phyloP scores from a whole-genome alignment of 2,329 filamentous ascomycete species.

The Curvularia sp. region DNA sequence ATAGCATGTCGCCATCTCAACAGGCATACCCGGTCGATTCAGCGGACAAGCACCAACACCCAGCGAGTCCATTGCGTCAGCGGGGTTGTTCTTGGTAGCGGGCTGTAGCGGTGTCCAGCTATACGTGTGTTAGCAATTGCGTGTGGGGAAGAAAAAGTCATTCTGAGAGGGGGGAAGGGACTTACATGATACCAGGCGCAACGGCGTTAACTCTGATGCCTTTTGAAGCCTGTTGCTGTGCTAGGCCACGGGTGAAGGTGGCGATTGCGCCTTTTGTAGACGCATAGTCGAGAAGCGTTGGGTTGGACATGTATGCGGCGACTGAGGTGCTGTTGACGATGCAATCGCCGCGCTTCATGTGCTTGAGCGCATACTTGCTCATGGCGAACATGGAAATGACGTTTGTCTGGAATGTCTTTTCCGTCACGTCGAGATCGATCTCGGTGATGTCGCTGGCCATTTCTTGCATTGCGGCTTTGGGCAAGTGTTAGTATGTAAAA shows the following conservation, averaged over 20 bases:
- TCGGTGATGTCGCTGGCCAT: constrained; percentile 62
- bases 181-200: constrained; percentile 66
- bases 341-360: constrained; percentile 72
- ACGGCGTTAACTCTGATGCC: constrained; percentile 78
- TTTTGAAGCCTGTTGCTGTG: constrained; percentile 72
- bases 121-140: background rate
- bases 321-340: constrained; percentile 85
- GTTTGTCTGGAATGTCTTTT: constrained; percentile 72
- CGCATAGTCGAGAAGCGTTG: constrained; percentile 79
- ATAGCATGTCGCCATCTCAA: constrained; percentile 30
- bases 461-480: constrained; percentile 61
- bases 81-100: constrained; percentile 23
- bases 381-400: constrained; percentile 81
- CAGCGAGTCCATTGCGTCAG: constrained; percentile 21
- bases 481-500: background rate
- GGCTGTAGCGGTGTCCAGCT: constrained; percentile 30
- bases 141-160: constrained; percentile 11
- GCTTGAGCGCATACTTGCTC: constrained; percentile 74
- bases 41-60: constrained; percentile 31
- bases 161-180: background rate
- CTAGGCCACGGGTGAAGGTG: constrained; percentile 76
- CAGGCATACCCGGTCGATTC: constrained; percentile 29
- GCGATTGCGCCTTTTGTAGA: constrained; percentile 77
- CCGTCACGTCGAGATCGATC: constrained; percentile 63
- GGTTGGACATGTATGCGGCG: constrained; percentile 78